phyloP scores from a whole-genome alignment of 2,329 filamentous ascomycete genomes.

The Sporothrix humicola region DNA sequence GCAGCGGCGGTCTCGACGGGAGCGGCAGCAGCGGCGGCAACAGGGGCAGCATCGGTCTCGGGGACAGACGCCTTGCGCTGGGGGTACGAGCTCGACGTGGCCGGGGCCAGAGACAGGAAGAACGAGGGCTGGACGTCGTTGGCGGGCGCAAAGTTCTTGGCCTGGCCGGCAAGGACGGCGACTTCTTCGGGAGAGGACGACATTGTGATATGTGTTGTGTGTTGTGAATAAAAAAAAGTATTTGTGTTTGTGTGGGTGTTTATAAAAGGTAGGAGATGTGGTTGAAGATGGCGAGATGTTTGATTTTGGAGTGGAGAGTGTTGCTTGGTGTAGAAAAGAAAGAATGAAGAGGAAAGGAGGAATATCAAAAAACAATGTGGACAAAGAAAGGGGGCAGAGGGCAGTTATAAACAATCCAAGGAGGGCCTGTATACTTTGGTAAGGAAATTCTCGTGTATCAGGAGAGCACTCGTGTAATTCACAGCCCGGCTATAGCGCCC shows the following conservation, averaged over 20 bases:
- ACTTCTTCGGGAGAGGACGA: constrained; percentile 37
- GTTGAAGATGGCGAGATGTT: background rate
- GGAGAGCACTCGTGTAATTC: background rate
- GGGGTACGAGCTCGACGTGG: constrained; percentile 62
- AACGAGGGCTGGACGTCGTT: constrained; percentile 40
- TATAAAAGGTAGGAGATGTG: background rate
- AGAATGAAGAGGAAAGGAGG: constrained; percentile 1
- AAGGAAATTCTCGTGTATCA: constrained; percentile 15
- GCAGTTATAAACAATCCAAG: constrained; percentile 18
- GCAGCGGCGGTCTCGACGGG: constrained; percentile 39
- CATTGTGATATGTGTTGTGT: constrained; percentile 29
- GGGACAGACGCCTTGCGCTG: constrained; percentile 43
- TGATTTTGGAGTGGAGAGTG: background rate
- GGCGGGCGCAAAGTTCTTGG: constrained; percentile 39
- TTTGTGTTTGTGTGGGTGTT: background rate
- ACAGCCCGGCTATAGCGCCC: constrained; percentile 21
- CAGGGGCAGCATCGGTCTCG: constrained; percentile 39
- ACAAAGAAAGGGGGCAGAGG: constrained; percentile 1
- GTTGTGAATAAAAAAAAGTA: background rate
- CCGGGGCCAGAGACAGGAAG: constrained; percentile 66
- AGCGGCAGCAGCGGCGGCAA: constrained; percentile 34
- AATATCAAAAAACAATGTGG: background rate
- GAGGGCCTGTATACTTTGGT: too few species aligned
- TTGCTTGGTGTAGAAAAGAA: background rate
- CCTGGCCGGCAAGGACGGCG: constrained; percentile 40